Conservation (phyloP, 495 filamentous ascomycete species). For the Parachaetomium inaequale region DNA sequence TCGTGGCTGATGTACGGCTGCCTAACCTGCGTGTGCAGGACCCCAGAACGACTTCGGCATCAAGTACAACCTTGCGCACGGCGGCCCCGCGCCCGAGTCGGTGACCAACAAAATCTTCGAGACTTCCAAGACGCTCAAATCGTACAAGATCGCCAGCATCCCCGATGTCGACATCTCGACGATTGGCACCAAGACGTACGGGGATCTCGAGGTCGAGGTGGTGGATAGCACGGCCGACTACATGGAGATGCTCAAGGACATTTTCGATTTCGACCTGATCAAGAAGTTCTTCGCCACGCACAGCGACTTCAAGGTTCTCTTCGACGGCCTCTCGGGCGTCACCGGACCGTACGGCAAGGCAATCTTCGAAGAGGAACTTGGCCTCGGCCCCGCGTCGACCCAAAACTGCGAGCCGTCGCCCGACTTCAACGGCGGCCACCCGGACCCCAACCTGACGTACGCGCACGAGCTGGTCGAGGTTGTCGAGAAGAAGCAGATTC, state of each 20-base stretch:
- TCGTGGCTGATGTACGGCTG: background rate
- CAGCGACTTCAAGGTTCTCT: constrained; percentile 92
- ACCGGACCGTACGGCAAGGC: constrained; percentile 92
- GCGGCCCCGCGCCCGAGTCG: constrained; percentile 88
- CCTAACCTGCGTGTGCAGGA: constrained; percentile 48
- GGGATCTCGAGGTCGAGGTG: constrained; percentile 85
- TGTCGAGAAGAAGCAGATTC: constrained; percentile 85
- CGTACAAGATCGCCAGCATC: constrained; percentile 88
- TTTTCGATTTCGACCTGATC: constrained; percentile 96
- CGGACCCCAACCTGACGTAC: constrained; percentile 97
- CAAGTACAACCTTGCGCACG: constrained; percentile 98
- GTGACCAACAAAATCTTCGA: constrained; percentile 98
- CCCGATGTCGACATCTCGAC: constrained; percentile 79
- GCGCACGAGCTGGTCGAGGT: constrained; percentile 91
- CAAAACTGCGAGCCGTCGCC: constrained; percentile 92
- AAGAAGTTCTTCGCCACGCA: constrained; percentile 82
- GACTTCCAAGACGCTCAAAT: constrained; percentile 77
- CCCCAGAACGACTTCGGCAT: constrained; percentile 95
- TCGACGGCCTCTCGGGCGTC: constrained; percentile 90
- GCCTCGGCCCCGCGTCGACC: constrained; percentile 67
- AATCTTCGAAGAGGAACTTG: constrained; percentile 92
- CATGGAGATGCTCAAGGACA: constrained; percentile 90
- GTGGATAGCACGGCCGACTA: constrained; percentile 91
- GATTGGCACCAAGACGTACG: constrained; percentile 80
- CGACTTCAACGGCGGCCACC: constrained; percentile 95